These are phyloP conservation scores for Kluyveromyces sp. DNA, from an alignment of 1,139 yeast genomes.

Conservation along the genomic window DNA sequence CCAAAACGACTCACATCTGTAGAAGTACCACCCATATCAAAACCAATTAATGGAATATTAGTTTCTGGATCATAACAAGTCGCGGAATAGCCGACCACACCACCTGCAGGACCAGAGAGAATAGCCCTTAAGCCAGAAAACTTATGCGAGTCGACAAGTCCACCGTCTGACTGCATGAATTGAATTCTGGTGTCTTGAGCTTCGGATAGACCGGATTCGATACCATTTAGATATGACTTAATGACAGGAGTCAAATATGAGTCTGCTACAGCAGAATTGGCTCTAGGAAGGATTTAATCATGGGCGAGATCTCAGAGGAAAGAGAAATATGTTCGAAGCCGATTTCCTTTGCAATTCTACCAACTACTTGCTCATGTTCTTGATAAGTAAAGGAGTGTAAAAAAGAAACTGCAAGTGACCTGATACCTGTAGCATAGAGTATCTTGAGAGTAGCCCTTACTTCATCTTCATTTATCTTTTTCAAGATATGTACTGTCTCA, in stretches of 20 bases:
- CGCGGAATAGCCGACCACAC: conserved; percentile 49
- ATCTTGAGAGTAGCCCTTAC: conserved; percentile 35
- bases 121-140: conserved; percentile 49
- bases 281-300: conserved; percentile 65
- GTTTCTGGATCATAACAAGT: conserved; percentile 39
- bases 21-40: conserved; percentile 59
- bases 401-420: conserved; percentile 60
- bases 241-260: conserved; percentile 74
- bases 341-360: conserved; percentile 46
- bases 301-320: conserved; percentile 60
- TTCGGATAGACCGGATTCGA: conserved; percentile 52
- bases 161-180: conserved; percentile 59
- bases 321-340: conserved; percentile 59
- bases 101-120: conserved; percentile 58
- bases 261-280: conserved; percentile 71
- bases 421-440: conserved; percentile 47
- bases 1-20: conserved; percentile 47
- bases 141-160: conserved; percentile 40
- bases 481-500: conserved; percentile 49
- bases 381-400: conserved; percentile 66
- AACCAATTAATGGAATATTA: conserved; percentile 43
- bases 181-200: conserved; percentile 37
- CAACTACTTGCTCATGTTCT: conserved; percentile 53
- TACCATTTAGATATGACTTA: conserved; percentile 49
- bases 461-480: conserved; percentile 39